These are phyloP conservation scores for Apophysomyces ossiformis DNA, from an alignment of 371 early-diverging fungal species.

Conservation along the genomic window DNA sequence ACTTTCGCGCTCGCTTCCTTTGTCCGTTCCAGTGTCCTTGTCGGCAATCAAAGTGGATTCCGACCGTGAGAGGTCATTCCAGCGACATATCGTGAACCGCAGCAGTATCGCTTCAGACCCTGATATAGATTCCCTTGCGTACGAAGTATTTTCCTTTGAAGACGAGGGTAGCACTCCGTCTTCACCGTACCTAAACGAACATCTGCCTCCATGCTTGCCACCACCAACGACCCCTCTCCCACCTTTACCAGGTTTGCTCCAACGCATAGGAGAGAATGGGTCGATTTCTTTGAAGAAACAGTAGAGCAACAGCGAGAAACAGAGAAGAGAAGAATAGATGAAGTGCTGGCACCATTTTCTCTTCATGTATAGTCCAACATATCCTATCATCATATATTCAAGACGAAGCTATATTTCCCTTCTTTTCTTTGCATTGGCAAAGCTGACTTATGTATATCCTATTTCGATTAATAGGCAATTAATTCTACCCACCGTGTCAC, in stretches of 20 bases:
- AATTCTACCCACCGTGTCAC: too few relatives aligned
- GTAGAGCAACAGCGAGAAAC: neutral
- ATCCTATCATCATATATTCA: neutral
- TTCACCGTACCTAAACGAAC: neutral
- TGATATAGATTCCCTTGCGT: neutral
- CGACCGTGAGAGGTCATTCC: neutral
- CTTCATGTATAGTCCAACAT: neutral
- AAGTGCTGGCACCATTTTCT: constrained; percentile 9
- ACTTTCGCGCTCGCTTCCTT: neutral
- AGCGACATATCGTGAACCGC: neutral
- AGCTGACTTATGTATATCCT: too few relatives aligned
- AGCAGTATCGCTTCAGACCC: neutral
- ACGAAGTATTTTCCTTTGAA: neutral
- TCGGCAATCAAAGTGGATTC: neutral
- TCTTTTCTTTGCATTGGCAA: too few relatives aligned
- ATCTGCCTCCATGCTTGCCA: constrained; percentile 13
- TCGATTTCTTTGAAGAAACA: neutral
- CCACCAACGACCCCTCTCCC: constrained; percentile 21
- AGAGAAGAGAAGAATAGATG: constrained; percentile 2
- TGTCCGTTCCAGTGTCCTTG: neutral
- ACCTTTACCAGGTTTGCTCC: constrained; percentile 12
- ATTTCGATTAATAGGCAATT: too few relatives aligned
- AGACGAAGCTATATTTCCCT: too few relatives aligned
- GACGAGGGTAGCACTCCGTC: neutral
- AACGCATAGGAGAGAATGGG: constrained; percentile 3